A percentile compares a stretch with the other conserved stretches of the same genome.
phyloP scores from a whole-genome alignment of 2,329 filamentous ascomycete species.

The Aspergillus japonicus region DNA sequence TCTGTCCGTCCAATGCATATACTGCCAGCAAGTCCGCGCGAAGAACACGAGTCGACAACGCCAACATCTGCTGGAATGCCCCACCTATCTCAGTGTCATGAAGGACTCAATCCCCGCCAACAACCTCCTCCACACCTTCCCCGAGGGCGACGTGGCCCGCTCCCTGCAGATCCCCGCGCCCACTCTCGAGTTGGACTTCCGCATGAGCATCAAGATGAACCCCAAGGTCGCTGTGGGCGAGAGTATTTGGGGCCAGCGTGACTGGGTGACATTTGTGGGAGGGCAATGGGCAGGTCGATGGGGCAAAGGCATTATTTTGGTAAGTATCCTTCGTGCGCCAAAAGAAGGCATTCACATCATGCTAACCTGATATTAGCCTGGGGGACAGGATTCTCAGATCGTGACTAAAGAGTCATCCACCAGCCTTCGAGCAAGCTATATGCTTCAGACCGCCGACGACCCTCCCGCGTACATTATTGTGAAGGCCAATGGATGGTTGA shows the following conservation, averaged over 20 bases:
- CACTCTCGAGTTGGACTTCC: conserved; percentile 52
- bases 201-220: conserved; percentile 54
- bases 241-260: conserved; percentile 50
- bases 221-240: conserved; percentile 49
- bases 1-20: conserved; percentile 51
- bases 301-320: conserved; percentile 53
- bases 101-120: conserved; percentile 54
- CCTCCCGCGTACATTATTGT: conserved; percentile 51
- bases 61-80: conserved; percentile 50
- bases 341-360: background rate
- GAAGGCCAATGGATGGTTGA: conserved; percentile 49
- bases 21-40: conserved; percentile 51
- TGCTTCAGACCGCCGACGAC: conserved; percentile 53
- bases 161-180: conserved; percentile 50
- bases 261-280: conserved; percentile 53
- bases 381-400: conserved; percentile 51
- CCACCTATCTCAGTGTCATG: conserved; percentile 53
- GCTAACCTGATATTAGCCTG: conserved; percentile 38
- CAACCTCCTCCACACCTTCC: conserved; percentile 52
- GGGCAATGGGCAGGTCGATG: conserved; percentile 54
- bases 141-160: conserved; percentile 50
- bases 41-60: conserved; percentile 53
- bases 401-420: conserved; percentile 50
- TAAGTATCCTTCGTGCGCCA: conserved; percentile 29
- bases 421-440: conserved; percentile 45